These are phyloP conservation scores for Tulasnella sp. DNA, from an alignment of 768 basidiomycete genomes.

Conservation along the genomic window DNA sequence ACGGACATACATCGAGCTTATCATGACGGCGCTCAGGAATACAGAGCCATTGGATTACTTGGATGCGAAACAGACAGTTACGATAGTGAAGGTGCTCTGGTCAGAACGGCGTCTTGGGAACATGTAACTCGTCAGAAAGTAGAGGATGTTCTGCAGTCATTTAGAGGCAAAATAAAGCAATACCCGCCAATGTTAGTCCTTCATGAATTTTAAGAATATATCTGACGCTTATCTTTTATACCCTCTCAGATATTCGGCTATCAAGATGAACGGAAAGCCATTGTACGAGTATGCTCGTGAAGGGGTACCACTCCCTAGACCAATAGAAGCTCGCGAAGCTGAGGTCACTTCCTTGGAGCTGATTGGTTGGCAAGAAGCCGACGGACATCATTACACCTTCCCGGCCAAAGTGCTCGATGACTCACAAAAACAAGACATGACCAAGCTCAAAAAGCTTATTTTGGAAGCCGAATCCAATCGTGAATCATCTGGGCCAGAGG, in stretches of 20 bases:
- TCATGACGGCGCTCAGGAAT: constrained; percentile 49
- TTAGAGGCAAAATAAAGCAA: constrained; percentile 80
- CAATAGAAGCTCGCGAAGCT: constrained; percentile 78
- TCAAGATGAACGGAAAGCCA: constrained; percentile 96
- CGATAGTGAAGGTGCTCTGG: constrained; percentile 76
- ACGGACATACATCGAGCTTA: neutral
- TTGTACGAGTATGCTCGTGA: constrained; percentile 91
- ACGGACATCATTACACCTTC: constrained; percentile 62
- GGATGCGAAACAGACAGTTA: constrained; percentile 93
- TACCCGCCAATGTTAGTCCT: constrained; percentile 72
- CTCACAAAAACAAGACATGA: constrained; percentile 57
- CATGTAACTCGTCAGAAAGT: constrained; percentile 73
- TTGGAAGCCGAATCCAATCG: constrained; percentile 5
- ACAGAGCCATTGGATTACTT: constrained; percentile 75
- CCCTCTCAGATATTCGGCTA: constrained; percentile 74
- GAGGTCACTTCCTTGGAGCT: constrained; percentile 73
- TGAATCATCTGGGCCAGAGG: too few species aligned
- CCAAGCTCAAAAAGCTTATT: constrained; percentile 24
- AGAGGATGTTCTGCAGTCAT: constrained; percentile 51
- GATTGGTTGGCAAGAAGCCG: constrained; percentile 51
- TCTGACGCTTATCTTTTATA: neutral
- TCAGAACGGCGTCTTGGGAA: constrained; percentile 63
- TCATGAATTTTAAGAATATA: neutral
- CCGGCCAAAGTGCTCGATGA: constrained; percentile 56
- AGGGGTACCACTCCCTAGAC: constrained; percentile 80